These are phyloP conservation scores for Penicillium subrubescens DNA, from an alignment of 495 filamentous ascomycete species.

Conservation along the genomic window DNA sequence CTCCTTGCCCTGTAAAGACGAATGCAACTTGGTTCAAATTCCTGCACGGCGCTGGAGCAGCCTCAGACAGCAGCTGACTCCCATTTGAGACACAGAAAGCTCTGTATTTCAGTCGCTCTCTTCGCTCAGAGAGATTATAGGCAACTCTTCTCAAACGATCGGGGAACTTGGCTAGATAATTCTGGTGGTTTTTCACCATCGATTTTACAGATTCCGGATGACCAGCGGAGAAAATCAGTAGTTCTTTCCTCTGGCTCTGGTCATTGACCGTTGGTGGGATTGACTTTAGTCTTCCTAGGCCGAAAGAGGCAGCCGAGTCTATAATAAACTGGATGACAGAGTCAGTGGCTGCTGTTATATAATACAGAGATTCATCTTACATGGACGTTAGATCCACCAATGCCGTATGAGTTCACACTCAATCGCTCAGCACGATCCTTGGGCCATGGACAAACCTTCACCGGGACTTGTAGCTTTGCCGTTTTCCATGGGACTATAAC, in stretches of 20 bases:
- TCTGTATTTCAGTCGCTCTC: neutral
- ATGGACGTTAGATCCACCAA: constrained; percentile 37
- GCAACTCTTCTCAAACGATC: neutral
- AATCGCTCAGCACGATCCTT: constrained; percentile 21
- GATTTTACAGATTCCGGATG: neutral
- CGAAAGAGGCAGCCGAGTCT: neutral
- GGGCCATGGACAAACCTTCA: constrained; percentile 28
- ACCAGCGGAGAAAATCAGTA: neutral
- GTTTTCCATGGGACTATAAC: constrained; percentile 7
- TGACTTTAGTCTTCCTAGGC: neutral
- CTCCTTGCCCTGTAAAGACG: constrained; percentile 42
- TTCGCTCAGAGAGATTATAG: neutral
- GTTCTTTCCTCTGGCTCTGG: neutral
- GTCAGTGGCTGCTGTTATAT: neutral
- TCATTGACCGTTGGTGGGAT: neutral
- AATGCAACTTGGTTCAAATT: constrained; percentile 11
- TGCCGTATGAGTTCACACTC: constrained; percentile 36
- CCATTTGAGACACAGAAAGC: neutral
- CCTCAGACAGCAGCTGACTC: neutral
- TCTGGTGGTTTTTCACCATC: neutral
- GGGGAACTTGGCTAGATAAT: neutral
- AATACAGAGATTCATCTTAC: constrained; percentile 21
- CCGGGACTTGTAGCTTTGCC: constrained; percentile 21
- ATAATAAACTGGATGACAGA: neutral
- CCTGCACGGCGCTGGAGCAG: neutral